These are phyloP conservation scores for Rubia yunnanensis DNA, from an alignment of 257 asterid species.

Conservation along the genomic window DNA sequence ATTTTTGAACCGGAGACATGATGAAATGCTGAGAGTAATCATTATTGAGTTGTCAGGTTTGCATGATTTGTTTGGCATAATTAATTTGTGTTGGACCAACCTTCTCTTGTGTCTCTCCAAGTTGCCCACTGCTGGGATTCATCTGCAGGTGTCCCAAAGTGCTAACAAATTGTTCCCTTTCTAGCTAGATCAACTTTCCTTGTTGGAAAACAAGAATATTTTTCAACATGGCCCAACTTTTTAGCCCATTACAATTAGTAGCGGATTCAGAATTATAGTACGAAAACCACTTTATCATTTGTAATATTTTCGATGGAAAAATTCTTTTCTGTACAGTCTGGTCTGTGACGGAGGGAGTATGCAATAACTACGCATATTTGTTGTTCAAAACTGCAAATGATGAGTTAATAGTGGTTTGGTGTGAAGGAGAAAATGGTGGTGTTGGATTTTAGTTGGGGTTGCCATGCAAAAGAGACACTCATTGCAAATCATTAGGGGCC, in stretches of 20 bases:
- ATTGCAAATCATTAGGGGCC: slow-evolving; percentile 18
- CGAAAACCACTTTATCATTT: not conserved
- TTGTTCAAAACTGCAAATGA: slow-evolving; percentile 15
- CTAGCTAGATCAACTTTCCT: not conserved
- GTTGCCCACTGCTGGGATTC: slow-evolving; percentile 11
- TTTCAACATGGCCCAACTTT: not conserved
- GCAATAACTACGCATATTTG: not conserved
- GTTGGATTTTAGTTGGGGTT: slow-evolving; percentile 18
- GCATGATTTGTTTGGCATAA: slow-evolving; percentile 15
- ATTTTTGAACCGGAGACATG: not conserved
- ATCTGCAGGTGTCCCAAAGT: slow-evolving; percentile 4
- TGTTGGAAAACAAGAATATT: not conserved
- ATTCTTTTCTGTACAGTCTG: not conserved
- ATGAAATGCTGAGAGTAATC: not conserved
- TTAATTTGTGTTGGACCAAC: slow-evolving; percentile 10
- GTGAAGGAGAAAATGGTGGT: not conserved
- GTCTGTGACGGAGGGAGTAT: not conserved
- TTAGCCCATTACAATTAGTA: not conserved
- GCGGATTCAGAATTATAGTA: not conserved
- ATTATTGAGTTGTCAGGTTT: slow-evolving; percentile 5
- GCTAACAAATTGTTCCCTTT: not conserved
- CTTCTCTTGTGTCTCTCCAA: slow-evolving; percentile 2
- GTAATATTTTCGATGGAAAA: not conserved
- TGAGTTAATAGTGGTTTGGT: slow-evolving; percentile 7
- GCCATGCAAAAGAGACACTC: slow-evolving; percentile 19